phyloP scores from a whole-genome alignment of 768 basidiomycete species.

The Podaxis sp. region DNA sequence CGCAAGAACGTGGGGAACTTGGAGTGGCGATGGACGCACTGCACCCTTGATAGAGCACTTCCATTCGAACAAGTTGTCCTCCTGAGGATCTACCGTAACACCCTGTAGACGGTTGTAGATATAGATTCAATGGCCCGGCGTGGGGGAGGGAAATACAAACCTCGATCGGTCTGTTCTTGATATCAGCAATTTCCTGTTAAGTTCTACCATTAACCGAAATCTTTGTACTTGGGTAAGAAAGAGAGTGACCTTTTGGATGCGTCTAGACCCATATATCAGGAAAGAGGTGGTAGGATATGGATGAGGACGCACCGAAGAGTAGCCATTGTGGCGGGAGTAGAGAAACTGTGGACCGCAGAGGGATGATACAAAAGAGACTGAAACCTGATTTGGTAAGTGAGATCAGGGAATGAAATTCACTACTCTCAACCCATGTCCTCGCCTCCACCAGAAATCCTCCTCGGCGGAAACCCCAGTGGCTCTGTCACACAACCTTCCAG shows the following conservation, averaged over 20 bases:
- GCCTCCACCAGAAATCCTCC: constrained; percentile 7
- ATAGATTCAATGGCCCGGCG: constrained; percentile 12
- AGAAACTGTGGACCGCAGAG: background rate
- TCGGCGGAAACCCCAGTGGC: constrained; percentile 20
- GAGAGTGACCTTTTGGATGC: constrained; percentile 63
- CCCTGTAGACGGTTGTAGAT: constrained; percentile 38
- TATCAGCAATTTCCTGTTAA: constrained; percentile 60
- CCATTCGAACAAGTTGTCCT: constrained; percentile 76
- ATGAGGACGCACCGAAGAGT: constrained; percentile 33
- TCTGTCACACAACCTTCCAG: constrained; percentile 31
- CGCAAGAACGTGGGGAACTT: background rate
- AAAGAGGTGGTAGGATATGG: background rate
- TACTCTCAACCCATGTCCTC: constrained; percentile 7
- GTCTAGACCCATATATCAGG: constrained; percentile 38
- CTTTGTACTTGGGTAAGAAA: constrained; percentile 1
- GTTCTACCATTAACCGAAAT: constrained; percentile 12
- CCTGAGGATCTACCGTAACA: constrained; percentile 54
- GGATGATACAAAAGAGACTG: background rate
- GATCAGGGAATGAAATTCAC: background rate
- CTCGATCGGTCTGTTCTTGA: constrained; percentile 59
- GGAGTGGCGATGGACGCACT: constrained; percentile 36
- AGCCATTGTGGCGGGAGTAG: constrained; percentile 23
- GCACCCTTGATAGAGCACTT: constrained; percentile 71
- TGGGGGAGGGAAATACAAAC: constrained; percentile 30
- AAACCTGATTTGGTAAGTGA: constrained; percentile 4